A percentile compares a stretch with the other conserved stretches of the same genome.
Evolutionary conservation across 2,329 filamentous ascomycete genomes (phyloP).

Genomic region (Colletotrichum sp.): DNA sequence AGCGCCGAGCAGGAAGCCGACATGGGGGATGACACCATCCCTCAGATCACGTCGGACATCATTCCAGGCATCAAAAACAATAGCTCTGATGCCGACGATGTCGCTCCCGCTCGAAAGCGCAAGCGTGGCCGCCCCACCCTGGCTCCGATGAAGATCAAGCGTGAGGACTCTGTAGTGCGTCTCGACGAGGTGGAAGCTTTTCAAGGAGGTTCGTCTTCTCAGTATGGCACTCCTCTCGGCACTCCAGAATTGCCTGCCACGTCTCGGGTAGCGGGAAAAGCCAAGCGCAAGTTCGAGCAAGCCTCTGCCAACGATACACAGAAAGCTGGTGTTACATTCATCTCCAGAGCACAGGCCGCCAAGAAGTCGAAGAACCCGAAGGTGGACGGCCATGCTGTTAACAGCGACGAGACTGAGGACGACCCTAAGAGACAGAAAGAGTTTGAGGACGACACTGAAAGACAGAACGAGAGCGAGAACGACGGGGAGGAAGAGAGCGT

Average conservation of each 20-base stretch:
- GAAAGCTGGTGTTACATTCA: not conserved
- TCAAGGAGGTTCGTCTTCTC: not conserved
- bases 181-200: not conserved
- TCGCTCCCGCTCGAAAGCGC: not conserved
- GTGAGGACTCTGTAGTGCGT: not conserved
- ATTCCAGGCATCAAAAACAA: not conserved
- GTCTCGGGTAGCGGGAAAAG: not conserved
- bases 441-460: not conserved
- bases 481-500: not conserved
- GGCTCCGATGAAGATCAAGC: not conserved
- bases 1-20: not conserved
- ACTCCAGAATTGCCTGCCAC: not conserved
- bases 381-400: not conserved
- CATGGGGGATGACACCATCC: not conserved
- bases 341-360: not conserved
- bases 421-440: not conserved
- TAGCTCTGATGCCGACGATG: not conserved
- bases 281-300: not conserved
- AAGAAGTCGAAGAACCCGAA: not conserved
- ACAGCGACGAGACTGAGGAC: not conserved
- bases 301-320: not conserved
- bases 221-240: not conserved
- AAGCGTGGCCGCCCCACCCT: not conserved
- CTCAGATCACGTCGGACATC: constrained; percentile 2
- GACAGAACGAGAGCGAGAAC: not conserved